Evolutionary conservation across 805 yeast genomes (phyloP), one percentile per base, ranked within the genome.

Genomic region (Jamesozyma rosinii): DNA sequence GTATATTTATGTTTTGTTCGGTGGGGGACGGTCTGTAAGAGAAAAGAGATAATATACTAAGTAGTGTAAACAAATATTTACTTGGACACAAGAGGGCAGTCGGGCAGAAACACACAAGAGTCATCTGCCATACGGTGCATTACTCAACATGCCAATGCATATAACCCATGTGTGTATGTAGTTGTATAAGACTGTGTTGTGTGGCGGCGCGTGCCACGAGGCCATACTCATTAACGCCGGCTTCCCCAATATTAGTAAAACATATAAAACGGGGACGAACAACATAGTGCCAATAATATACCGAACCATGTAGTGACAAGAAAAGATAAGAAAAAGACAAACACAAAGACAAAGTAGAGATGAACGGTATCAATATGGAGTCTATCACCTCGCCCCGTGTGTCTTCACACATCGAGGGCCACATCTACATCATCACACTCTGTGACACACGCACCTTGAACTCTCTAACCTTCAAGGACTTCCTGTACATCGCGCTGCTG

Each of bases 381-480:
- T 8, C 10, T 24, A 11, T 24, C 6, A 8, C 29, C 11, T 24
- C 29, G 10, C 36, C 44, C 21, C 35, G 44, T 19, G 22, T 41
- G 4, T 30, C 33, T 48, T 44, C 49, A 21, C 22, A 43, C 5
- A 45, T 52, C 17, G 54, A 55, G 8, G 56, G 51, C 11, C 48
- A 49, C 9, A 67, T 72, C 19, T 72, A 80, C 40, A 69, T 81
- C 51, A 85, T 87, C 59, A 79, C 81, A 4, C 61, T 87, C 30
- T 78, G 80, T 54, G 68, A 75, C 38, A 85, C 92, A 29, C 49
- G 66, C 29, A 67, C 71, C 37, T 65, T 78, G 54, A 86, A 86
- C 61, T 84, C 95, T 1, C 64, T 87, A 52, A 73, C 76, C 39
- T 76, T 76, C 32, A 72, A 68, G 1, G 86, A 83, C 52, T 83